Evolutionary conservation across 1,284 basidiomycete genomes (phyloP), one percentile per base, ranked within the genome.

Genomic region (Puccinia triticina): DNA sequence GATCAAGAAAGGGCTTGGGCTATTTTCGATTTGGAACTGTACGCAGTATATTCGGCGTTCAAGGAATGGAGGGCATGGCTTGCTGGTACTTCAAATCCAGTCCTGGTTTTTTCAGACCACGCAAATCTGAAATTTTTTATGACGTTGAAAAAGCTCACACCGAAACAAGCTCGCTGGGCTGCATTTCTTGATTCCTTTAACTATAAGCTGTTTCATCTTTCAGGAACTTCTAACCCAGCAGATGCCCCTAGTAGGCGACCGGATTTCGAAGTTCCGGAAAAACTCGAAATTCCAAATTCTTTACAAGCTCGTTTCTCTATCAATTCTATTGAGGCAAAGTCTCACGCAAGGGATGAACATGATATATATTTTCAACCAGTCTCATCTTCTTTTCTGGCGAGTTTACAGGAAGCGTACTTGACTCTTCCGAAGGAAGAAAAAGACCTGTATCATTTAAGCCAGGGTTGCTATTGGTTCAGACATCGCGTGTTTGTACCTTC

Each of bases 11-110:
- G 18, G 16, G 43, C 29, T 29, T 78, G 76, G 76, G 40, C 61
- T 34, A 34, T 67, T 40, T 61, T 66, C 67, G 76, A 78, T 67
- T 40, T 46, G n/a, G 76, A 78, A 50, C 32, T 78, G 7, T 37
- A 23, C 5, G 59, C 76, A 3, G 48, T 55, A 23, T 12, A 55
- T 26, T 48, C 18, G 29, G 23, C 26, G 29, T 74, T 74, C 34
- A 23, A 74, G 11, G 50, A 50, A 32, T 74, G 72, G 72, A 23
- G n/a, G n/a, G n/a, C n/a, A n/a, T n/a, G n/a, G n/a, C n/a, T n/a
- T n/a, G n/a, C n/a, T n/a, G n/a, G n/a, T 14, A 55, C 72, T 11
- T 8, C 14, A 16, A 21, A 77, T 1, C 74, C 74, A 14, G 34
- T 59, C 3, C 11, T 16, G 32, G 55, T 77, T 18, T 55, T 61